phyloP scores from a whole-genome alignment of 345 rosid species.

The Adansonia digitata region DNA sequence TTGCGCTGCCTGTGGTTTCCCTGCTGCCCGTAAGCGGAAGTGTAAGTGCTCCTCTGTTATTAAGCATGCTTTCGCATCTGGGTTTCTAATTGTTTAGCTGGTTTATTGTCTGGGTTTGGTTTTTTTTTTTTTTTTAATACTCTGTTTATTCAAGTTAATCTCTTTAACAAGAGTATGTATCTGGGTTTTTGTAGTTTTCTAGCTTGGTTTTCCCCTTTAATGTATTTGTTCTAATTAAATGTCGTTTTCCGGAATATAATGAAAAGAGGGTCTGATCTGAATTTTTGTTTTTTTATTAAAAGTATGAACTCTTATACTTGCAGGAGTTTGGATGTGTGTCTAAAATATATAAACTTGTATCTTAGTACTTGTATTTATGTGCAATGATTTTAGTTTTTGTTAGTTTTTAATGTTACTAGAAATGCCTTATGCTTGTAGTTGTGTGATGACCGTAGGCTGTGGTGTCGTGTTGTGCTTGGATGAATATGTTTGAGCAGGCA shows the following conservation, averaged over 20 bases:
- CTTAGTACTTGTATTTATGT: not conserved
- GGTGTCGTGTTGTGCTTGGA: not conserved
- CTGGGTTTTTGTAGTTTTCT: not conserved
- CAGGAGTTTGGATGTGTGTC: not conserved
- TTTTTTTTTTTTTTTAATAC: not conserved
- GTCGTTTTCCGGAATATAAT: not conserved
- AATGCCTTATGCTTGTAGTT: not conserved
- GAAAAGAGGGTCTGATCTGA: not conserved
- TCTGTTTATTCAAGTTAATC: not conserved
- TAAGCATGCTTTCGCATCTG: not conserved
- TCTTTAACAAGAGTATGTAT: not conserved
- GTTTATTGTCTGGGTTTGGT: not conserved
- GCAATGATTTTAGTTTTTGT: not conserved
- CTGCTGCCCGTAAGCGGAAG: conserved; percentile 97
- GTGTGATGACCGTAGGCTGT: not conserved
- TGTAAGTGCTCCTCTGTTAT: conserved; percentile 36
- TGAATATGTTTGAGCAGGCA: not conserved
- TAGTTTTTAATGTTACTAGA: not conserved
- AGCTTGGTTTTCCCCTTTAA: not conserved
- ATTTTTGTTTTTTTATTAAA: not conserved
- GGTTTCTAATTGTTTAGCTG: not conserved
- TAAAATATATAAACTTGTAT: not conserved
- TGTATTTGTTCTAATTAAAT: not conserved
- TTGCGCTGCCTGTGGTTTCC: conserved; percentile 85
- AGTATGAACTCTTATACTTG: not conserved